phyloP scores from a whole-genome alignment of 805 yeast species.

The Candida coleopterorum region DNA sequence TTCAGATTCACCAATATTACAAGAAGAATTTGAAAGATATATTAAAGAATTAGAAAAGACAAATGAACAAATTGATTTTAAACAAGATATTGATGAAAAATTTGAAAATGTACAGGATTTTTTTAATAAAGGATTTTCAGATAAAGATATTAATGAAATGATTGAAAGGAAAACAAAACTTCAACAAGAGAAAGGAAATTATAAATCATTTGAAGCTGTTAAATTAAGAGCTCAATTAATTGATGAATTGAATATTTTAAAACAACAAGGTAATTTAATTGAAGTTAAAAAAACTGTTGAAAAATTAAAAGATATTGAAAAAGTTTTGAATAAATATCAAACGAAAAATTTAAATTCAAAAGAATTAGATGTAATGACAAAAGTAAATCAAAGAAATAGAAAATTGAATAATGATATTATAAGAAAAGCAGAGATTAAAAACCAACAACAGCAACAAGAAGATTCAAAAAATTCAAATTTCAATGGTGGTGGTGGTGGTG shows the following conservation, averaged over 20 bases:
- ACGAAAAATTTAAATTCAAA: constrained; percentile 30
- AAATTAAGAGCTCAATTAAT: constrained; percentile 64
- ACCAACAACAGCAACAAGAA: constrained; percentile 47
- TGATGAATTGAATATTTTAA: constrained; percentile 73
- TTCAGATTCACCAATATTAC: constrained; percentile 70
- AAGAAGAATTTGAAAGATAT: constrained; percentile 72
- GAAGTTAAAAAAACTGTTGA: constrained; percentile 23
- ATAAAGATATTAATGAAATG: constrained; percentile 72
- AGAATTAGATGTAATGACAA: constrained; percentile 48
- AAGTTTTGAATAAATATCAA: constrained; percentile 39
- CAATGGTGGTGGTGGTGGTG: no score
- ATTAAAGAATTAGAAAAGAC: constrained; percentile 55
- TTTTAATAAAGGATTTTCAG: constrained; percentile 61
- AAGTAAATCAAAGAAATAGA: constrained; percentile 81
- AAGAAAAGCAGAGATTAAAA: constrained; percentile 69
- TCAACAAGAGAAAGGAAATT: constrained; percentile 11
- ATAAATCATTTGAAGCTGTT: constrained; percentile 55
- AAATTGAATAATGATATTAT: constrained; percentile 71
- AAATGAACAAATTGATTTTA: constrained; percentile 53
- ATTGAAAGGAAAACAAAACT: constrained; percentile 67
- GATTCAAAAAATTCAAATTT: constrained; percentile 30
- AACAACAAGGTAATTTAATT: constrained; percentile 45
- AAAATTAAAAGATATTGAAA: constrained; percentile 42
- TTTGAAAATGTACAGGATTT: constrained; percentile 57
- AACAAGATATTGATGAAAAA: constrained; percentile 61